Evolutionary conservation across 2,329 filamentous ascomycete species (phyloP).

Genomic region (Dothideomycetidae sp.): DNA sequence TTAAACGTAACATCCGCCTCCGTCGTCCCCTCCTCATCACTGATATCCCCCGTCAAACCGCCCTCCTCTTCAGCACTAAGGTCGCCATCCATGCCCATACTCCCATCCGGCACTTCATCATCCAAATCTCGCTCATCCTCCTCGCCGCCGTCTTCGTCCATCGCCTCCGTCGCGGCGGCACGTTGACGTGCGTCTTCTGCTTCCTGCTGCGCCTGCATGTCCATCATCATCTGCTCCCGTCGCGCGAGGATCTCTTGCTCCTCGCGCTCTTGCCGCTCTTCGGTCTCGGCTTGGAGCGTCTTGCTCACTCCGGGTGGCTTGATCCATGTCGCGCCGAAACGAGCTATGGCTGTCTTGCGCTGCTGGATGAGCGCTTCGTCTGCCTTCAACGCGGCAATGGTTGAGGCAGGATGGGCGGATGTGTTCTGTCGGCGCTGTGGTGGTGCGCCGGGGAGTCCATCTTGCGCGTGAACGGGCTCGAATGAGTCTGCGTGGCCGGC

Average conservation of each 20-base stretch:
- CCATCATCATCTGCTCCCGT: constrained; percentile 55
- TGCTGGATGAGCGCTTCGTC: constrained; percentile 67
- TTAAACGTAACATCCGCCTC: constrained; percentile 42
- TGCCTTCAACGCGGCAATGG: constrained; percentile 52
- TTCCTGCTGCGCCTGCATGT: constrained; percentile 50
- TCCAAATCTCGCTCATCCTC: constrained; percentile 48
- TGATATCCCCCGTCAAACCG: constrained; percentile 39
- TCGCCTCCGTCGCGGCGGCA: constrained; percentile 26
- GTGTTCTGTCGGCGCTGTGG: constrained; percentile 18
- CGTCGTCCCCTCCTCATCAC: constrained; percentile 34
- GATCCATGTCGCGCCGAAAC: constrained; percentile 83
- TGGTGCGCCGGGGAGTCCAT: constrained; percentile 4
- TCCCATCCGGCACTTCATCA: constrained; percentile 48
- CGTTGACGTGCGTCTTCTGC: constrained; percentile 37
- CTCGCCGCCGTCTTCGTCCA: constrained; percentile 27
- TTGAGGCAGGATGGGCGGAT: constrained; percentile 33
- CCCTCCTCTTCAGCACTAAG: constrained; percentile 53
- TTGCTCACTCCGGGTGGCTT: constrained; percentile 77
- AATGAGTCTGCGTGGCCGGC: constrained; percentile 7
- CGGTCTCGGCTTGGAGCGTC: constrained; percentile 76
- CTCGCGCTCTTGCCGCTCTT: constrained; percentile 77
- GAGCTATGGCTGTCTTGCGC: constrained; percentile 66
- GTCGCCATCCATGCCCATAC: constrained; percentile 19
- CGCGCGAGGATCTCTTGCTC: constrained; percentile 66
- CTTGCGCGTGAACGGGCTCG: neutral